A percentile compares a stretch with the other conserved stretches of the same genome.
Conservation (phyloP, 2,329 filamentous ascomycete species). For the Fusarium sp. region DNA sequence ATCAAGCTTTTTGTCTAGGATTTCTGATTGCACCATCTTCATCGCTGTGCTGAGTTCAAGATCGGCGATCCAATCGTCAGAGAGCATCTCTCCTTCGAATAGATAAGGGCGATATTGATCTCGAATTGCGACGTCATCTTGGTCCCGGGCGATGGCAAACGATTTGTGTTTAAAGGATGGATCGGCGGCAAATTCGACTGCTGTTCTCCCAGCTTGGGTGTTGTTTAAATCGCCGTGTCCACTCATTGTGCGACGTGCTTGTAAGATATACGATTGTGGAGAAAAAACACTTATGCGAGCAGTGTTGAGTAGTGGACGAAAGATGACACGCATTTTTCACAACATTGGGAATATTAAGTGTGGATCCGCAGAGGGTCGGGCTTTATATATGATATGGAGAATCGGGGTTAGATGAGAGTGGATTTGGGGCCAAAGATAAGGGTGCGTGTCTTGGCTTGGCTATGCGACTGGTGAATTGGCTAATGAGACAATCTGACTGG, state of each 20-base stretch:
- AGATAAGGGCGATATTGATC: not conserved
- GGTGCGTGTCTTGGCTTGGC: not conserved
- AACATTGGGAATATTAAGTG: not conserved
- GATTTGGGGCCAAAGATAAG: not conserved
- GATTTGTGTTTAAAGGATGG: not conserved
- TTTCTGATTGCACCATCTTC: not conserved
- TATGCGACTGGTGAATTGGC: no score
- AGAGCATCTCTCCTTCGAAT: not conserved
- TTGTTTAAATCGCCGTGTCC: constrained; percentile 1
- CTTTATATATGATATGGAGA: not conserved
- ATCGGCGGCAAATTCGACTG: not conserved
- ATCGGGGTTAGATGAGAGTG: not conserved
- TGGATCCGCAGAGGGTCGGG: no score
- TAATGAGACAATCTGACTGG: no score
- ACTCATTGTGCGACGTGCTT: not conserved
- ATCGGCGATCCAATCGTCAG: not conserved
- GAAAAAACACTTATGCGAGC: fast-evolving
- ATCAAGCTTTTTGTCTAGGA: not conserved
- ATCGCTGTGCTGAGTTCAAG: constrained; percentile 1
- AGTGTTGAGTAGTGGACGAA: not conserved
- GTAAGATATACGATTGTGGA: no score
- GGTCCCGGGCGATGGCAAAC: not conserved
- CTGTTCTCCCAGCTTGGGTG: not conserved
- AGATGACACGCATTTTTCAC: not conserved
- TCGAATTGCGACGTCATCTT: not conserved